Conservation (phyloP, 2,329 filamentous ascomycete species). For the Botryotinia globosa region DNA sequence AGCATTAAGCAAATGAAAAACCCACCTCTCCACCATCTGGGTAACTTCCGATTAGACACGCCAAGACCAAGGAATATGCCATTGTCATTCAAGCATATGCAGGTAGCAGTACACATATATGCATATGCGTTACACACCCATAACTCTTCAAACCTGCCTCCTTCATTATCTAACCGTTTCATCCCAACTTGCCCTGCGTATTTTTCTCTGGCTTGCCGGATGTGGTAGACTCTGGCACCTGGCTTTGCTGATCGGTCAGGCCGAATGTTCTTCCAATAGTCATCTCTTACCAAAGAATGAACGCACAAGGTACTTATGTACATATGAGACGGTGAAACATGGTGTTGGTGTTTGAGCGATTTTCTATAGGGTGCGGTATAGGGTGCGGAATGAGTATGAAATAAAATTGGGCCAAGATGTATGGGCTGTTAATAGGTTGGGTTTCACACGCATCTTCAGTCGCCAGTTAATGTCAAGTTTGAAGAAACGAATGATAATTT, state of each 20-base stretch:
- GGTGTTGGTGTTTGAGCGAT: not conserved
- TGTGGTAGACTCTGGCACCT: not conserved
- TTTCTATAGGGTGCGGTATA: not conserved
- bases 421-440: not conserved
- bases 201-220: not conserved
- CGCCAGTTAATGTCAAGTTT: not conserved
- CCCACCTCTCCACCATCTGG: not conserved
- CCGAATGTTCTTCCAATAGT: not conserved
- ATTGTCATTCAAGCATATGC: constrained; percentile 10
- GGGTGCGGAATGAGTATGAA: not conserved
- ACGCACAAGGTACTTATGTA: not conserved
- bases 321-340: not conserved
- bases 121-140: constrained; percentile 3
- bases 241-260: not conserved
- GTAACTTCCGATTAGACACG: constrained; percentile 4
- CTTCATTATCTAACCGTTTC: not conserved
- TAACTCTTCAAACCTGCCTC: not conserved
- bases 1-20: not conserved
- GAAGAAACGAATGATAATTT: constrained; percentile 3
- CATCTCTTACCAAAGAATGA: constrained; percentile 12
- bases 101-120: constrained; percentile 5
- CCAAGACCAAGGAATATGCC: constrained; percentile 1
- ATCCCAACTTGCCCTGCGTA: not conserved
- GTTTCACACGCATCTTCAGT: not conserved
- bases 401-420: not conserved